Evolutionary conservation across 768 basidiomycete genomes (phyloP).

Genomic region (Auriscalpium vulgare): DNA sequence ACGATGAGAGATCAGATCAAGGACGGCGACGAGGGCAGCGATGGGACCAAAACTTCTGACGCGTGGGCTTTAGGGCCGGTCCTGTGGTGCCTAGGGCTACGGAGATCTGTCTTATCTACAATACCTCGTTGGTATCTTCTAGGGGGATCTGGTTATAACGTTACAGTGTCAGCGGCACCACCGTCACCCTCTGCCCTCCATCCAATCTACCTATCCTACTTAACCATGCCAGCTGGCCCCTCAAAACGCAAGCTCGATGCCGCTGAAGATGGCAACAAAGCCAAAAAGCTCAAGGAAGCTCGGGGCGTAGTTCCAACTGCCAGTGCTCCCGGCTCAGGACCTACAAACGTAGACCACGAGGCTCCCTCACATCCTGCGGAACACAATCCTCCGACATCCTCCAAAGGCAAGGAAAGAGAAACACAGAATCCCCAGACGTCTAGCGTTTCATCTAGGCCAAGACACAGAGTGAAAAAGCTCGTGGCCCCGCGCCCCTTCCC

Average conservation of each 20-base stretch:
- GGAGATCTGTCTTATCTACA: too few relatives aligned
- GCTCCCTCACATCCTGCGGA: not conserved
- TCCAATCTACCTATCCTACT: not conserved
- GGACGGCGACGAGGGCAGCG: not conserved
- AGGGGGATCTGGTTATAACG: too few relatives aligned
- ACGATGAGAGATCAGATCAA: slow-evolving; percentile 3
- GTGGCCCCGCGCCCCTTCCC: slow-evolving; percentile 70
- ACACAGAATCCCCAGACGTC: not conserved
- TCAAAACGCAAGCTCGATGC: not conserved
- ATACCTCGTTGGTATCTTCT: too few relatives aligned
- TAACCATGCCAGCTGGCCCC: not conserved
- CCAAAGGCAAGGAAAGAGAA: slow-evolving; percentile 6
- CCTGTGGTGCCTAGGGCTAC: not conserved
- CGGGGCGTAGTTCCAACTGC: not conserved
- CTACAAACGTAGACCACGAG: not conserved
- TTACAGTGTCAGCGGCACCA: too few relatives aligned
- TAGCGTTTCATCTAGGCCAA: not conserved
- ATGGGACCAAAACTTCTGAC: not conserved
- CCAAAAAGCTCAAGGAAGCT: not conserved
- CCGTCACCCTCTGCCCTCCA: too few relatives aligned
- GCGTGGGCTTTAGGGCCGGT: not conserved
- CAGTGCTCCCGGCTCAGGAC: not conserved
- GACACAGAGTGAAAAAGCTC: slow-evolving; percentile 51
- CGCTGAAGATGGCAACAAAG: not conserved
- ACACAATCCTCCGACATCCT: not conserved